These are phyloP conservation scores for Chlamydomonas sp. DNA, from an alignment of 139 green algal species.

Conservation along the genomic window DNA sequence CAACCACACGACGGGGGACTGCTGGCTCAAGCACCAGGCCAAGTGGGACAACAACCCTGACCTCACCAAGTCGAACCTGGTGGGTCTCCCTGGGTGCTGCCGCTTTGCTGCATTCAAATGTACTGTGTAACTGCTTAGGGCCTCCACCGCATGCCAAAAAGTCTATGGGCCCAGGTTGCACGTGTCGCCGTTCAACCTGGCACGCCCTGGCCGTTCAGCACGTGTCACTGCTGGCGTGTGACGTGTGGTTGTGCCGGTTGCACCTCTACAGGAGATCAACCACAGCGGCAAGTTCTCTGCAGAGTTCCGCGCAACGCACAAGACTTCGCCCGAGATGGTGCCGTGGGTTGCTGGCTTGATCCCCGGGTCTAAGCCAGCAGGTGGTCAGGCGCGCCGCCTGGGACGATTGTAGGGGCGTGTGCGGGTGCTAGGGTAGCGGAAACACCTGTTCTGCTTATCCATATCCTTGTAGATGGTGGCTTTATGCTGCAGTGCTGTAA, in stretches of 20 bases:
- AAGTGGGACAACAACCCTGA: constrained; percentile 57
- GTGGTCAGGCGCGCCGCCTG: background rate
- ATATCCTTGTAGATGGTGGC: too few species aligned
- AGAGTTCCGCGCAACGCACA: constrained; percentile 9
- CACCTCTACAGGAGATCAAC: constrained; percentile 10
- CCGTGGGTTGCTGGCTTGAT: constrained; percentile 11
- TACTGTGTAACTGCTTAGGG: too few species aligned
- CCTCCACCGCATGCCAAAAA: too few species aligned
- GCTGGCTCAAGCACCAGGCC: constrained; percentile 62
- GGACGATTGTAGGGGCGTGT: too few species aligned
- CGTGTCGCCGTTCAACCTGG: background rate
- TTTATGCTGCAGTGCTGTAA: too few species aligned
- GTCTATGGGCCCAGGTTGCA: background rate
- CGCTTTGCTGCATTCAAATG: too few species aligned
- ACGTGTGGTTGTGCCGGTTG: background rate
- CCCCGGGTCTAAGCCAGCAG: background rate
- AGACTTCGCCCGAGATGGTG: constrained; percentile 25
- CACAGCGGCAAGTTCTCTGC: constrained; percentile 13
- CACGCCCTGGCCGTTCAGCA: too few species aligned
- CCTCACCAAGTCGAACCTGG: constrained; percentile 40
- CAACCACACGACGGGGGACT: constrained; percentile 54
- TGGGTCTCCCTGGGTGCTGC: background rate
- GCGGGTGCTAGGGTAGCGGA: too few species aligned
- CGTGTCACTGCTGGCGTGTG: too few species aligned
- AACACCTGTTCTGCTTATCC: too few species aligned